A percentile compares a stretch with the other conserved stretches of the same genome.
These are phyloP conservation scores for Lathyrus aphaca DNA, from an alignment of 306 rosid species.

Conservation along the genomic window DNA sequence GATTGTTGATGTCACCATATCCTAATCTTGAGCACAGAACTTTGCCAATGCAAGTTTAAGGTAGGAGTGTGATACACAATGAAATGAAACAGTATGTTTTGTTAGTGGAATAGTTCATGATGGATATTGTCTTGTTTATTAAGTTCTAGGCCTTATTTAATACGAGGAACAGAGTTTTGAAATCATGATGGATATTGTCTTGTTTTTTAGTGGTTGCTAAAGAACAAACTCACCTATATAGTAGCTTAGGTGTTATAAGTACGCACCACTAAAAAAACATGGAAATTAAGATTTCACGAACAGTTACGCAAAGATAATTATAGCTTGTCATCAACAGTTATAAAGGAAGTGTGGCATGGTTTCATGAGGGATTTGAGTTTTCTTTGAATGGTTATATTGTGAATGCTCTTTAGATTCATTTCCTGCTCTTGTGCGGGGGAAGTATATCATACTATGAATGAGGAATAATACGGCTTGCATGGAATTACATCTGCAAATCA, in stretches of 20 bases:
- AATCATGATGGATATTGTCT: neutral
- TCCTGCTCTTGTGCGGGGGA: neutral
- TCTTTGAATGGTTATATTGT: neutral
- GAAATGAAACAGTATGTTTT: neutral
- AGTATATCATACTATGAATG: neutral
- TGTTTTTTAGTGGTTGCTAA: neutral
- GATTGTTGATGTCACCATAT: conserved; percentile 28
- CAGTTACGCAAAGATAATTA: neutral
- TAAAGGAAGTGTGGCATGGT: neutral
- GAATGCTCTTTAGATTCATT: neutral
- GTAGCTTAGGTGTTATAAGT: neutral
- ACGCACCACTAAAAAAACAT: neutral
- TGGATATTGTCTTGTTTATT: conserved; percentile 10
- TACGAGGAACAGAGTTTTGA: neutral
- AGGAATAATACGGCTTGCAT: neutral
- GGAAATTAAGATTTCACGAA: neutral
- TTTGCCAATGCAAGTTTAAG: conserved; percentile 7
- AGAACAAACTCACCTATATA: neutral
- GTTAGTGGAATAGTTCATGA: neutral
- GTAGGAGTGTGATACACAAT: conserved; percentile 3
- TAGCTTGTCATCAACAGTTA: neutral
- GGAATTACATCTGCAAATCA: no score
- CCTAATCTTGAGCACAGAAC: conserved; percentile 16
- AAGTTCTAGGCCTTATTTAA: neutral
- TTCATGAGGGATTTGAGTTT: neutral